phyloP scores from a whole-genome alignment of 345 rosid species.

The Sonneratia alba region DNA sequence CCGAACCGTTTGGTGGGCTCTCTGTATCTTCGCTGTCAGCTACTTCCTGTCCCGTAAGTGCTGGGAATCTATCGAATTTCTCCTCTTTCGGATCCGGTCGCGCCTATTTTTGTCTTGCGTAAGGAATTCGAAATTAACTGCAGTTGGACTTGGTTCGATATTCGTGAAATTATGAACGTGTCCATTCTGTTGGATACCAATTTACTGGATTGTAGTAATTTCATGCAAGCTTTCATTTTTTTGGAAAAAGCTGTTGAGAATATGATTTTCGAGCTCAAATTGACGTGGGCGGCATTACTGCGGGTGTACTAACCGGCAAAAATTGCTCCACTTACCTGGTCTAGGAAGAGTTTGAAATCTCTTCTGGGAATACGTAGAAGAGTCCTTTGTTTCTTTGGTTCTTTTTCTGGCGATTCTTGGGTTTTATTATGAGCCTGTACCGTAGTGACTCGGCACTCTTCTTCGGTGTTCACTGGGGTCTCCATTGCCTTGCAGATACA shows the following conservation, averaged over 20 bases:
- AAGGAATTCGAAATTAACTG: background rate
- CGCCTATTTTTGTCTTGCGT: background rate
- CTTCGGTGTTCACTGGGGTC: background rate
- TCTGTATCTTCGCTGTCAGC: slow-evolving; percentile 62
- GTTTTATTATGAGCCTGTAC: background rate
- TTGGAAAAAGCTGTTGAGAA: background rate
- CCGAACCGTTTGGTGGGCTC: slow-evolving; percentile 80
- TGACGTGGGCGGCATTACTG: background rate
- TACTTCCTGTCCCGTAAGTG: slow-evolving; percentile 84
- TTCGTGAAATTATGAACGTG: background rate
- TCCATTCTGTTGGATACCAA: background rate
- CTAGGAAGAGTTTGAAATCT: background rate
- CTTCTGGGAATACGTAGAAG: background rate
- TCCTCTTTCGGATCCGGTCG: background rate
- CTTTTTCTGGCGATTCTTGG: background rate
- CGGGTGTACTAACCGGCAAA: background rate
- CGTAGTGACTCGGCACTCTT: background rate
- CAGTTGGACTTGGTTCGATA: no score
- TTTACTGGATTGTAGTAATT: background rate
- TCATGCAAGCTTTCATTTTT: background rate
- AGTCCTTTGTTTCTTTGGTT: background rate
- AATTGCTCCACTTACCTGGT: background rate
- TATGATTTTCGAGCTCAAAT: background rate
- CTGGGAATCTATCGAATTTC: background rate
- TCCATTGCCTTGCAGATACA: slow-evolving; percentile 46